Evolutionary conservation across 169 alveolate genomes (phyloP).

Genomic region (Plasmodium gaboni): DNA sequence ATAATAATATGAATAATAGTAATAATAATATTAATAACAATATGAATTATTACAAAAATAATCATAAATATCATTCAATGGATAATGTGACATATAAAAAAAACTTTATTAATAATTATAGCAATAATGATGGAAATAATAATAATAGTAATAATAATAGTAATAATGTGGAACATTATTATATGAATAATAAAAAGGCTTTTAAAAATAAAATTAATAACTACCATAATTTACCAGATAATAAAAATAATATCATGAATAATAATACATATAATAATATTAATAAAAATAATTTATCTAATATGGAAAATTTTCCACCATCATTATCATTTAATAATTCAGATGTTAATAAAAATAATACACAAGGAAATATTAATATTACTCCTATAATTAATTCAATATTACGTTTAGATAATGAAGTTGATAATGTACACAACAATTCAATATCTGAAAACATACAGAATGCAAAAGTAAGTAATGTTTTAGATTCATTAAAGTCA

Average conservation of each 20-base stretch:
- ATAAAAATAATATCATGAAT: neutral
- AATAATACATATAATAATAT: neutral
- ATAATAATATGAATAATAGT: neutral
- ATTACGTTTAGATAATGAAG: slow-evolving; percentile 41
- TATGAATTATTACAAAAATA: neutral
- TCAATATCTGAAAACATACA: slow-evolving; percentile 46
- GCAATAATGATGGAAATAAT: slow-evolving; percentile 2
- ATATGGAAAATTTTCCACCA: neutral
- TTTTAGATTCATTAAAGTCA: slow-evolving; percentile 61
- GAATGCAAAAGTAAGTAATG: slow-evolving; percentile 67
- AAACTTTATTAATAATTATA: slow-evolving; percentile 11
- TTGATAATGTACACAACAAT: neutral
- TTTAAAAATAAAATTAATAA: neutral
- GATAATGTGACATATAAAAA: slow-evolving; percentile 11
- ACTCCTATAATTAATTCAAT: slow-evolving; percentile 65
- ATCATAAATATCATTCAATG: slow-evolving; percentile 19
- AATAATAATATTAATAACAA: too few species aligned
- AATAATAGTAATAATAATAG: neutral
- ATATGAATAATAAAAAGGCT: slow-evolving; percentile 14
- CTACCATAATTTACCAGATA: neutral
- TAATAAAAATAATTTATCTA: neutral
- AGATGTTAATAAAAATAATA: neutral
- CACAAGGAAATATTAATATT: slow-evolving; percentile 47
- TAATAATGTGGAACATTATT: slow-evolving; percentile 2
- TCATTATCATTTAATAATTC: neutral